phyloP scores from a whole-genome alignment of 305 asterid species.

The Solanum aculeatissimum region DNA sequence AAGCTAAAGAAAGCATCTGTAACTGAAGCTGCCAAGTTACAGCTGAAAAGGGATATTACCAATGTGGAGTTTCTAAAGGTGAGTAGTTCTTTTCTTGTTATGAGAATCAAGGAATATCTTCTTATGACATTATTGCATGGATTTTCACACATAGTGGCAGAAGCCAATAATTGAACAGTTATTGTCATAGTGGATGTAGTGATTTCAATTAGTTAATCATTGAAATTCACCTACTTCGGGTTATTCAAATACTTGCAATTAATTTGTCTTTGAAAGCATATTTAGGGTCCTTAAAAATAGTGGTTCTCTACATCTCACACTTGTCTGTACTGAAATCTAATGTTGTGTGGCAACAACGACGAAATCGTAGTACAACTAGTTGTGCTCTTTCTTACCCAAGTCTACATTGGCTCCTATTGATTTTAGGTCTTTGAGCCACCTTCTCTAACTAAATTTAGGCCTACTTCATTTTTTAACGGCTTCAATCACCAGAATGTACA shows the following conservation, averaged over 20 bases:
- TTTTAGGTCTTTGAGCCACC: background rate
- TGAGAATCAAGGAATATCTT: background rate
- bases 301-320: background rate
- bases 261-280: background rate
- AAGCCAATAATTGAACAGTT: background rate
- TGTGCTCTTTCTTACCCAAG: background rate
- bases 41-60: slow-evolving; percentile 34
- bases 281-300: background rate
- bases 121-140: background rate
- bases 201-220: background rate
- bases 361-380: background rate
- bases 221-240: background rate
- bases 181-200: background rate
- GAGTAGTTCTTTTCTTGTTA: background rate
- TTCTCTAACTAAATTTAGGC: background rate
- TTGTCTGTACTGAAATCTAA: background rate
- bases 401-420: background rate
- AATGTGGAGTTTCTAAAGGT: slow-evolving; percentile 58
- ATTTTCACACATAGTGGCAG: background rate
- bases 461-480: background rate
- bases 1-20: slow-evolving; percentile 65
- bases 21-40: slow-evolving; percentile 54
- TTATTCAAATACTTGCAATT: background rate
- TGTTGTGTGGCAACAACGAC: background rate
- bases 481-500: background rate